Base-by-base conservation (phyloP, 805 yeast genomes). In the Blastobotrys mokoenaii region DNA sequence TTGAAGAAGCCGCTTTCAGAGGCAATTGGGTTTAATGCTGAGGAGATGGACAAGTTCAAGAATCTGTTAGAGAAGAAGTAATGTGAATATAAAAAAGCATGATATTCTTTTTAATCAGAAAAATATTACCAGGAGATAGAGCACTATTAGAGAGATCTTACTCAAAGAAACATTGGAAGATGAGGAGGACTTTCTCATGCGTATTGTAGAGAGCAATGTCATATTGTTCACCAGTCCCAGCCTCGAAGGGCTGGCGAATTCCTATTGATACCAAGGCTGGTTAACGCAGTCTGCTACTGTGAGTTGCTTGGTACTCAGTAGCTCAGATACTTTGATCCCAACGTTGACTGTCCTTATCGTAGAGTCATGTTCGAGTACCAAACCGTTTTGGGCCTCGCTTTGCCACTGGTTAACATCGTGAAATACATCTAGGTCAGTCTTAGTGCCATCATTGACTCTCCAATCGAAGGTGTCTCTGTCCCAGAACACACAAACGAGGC, bases 381-480 rank as follows among this genome's bases (percentile, higher is more conserved):
- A 60, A 0, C 96, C 97, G 18, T 51, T 49, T 20, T 25, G 44
- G 3, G 42, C 27, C 12, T 50, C 51, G 17, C 60, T 62, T 41
- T 65, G 65, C 83, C 90, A 87, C 6, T 56, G 55, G 2, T 57
- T 59, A 2, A 84, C 79, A 33, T 82, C 87, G 2, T 59, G 58
- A 37, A 72, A 65, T 33, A 89, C 78, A 36, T 74, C 74, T 1
- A 60, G 59, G 45, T 75, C 78, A 0, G 78, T 70, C 52, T 74
- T 72, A 16, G 74, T 70, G 17, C 69, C 69, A 2, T 72, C 69
- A 33, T 76, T 69, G 58, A 88, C 65, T 60, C 78, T 77, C 97
- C 97, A 90, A 63, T 90, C 97, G 65, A 81, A 80, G 0, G 96
- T 78, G 63, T 90, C 97, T 56, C 74, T 77, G 59, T 87, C 93